These are phyloP conservation scores for Gonium pectorale DNA, from an alignment of 139 green algal species.

Conservation along the genomic window DNA sequence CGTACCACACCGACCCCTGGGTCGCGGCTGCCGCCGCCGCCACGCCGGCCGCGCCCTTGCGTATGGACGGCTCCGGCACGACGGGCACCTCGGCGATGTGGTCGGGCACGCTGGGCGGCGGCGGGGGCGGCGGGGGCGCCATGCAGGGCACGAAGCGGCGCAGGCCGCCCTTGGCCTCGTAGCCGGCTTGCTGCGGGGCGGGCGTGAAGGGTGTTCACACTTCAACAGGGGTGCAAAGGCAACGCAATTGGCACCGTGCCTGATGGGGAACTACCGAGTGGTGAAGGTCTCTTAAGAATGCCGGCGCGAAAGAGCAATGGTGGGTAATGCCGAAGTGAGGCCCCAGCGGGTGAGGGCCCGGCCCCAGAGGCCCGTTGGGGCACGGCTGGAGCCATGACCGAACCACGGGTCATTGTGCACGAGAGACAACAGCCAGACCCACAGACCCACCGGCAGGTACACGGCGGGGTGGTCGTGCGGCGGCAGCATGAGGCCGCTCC, in stretches of 20 bases:
- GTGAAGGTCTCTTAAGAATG: too few relatives aligned
- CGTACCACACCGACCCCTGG: background rate
- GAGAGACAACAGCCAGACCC: background rate
- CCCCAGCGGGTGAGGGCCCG: too few relatives aligned
- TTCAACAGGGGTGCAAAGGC: background rate
- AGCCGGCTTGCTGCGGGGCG: background rate
- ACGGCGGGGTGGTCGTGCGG: constrained; percentile 14
- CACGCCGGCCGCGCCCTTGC: background rate
- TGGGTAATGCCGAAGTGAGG: too few relatives aligned
- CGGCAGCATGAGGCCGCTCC: constrained; percentile 21
- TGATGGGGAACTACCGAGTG: too few relatives aligned
- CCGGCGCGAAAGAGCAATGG: too few relatives aligned
- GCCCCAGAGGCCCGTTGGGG: too few relatives aligned
- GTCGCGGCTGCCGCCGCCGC: background rate
- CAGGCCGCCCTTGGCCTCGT: constrained; percentile 9
- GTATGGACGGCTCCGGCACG: constrained; percentile 21
- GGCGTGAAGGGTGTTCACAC: background rate
- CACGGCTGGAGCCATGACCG: too few relatives aligned
- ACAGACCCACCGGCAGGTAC: constrained; percentile 22
- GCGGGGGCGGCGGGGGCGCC: constrained; percentile 6
- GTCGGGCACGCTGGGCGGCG: constrained; percentile 19
- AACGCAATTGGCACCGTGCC: too few relatives aligned
- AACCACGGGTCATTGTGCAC: background rate
- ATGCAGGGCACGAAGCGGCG: background rate
- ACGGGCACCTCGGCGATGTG: constrained; percentile 9